phyloP scores from a whole-genome alignment of 257 asterid genomes.

The Penstemon barbatus region DNA sequence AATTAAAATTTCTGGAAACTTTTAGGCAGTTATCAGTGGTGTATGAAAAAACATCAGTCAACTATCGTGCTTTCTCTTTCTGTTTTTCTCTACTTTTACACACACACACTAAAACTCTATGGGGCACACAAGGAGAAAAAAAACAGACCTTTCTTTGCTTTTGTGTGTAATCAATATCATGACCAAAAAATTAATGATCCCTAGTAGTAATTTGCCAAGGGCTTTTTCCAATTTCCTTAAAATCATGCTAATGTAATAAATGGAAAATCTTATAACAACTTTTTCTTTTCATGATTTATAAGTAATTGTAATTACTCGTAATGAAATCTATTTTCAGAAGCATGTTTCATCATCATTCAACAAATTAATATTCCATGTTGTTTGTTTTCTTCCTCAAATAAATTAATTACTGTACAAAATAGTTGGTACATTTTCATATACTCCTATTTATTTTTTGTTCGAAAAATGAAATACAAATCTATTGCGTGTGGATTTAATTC shows the following conservation, averaged over 20 bases:
- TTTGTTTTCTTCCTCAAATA: background rate
- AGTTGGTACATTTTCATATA: background rate
- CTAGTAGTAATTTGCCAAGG: slow-evolving; percentile 13
- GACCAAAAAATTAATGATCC: slow-evolving; percentile 26
- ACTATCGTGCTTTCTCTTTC: slow-evolving; percentile 25
- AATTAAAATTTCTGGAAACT: slow-evolving; percentile 11
- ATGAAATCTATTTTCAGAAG: background rate
- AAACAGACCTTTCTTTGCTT: slow-evolving; percentile 25
- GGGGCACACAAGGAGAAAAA: slow-evolving; percentile 22
- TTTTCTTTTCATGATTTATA: no score
- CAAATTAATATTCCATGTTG: slow-evolving; percentile 16
- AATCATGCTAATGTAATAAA: no score
- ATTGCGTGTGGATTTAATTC: slow-evolving; percentile 3
- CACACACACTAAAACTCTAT: slow-evolving; percentile 8
- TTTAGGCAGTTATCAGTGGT: slow-evolving; percentile 17
- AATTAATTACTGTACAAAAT: background rate
- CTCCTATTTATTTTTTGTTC: background rate
- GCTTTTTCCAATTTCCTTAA: slow-evolving; percentile 19
- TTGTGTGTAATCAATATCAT: slow-evolving; percentile 25
- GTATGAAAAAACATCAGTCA: slow-evolving; percentile 26
- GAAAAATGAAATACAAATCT: background rate
- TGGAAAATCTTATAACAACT: no score
- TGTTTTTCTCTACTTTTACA: slow-evolving; percentile 19
- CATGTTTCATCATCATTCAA: slow-evolving; percentile 19
- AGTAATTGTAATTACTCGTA: no score